phyloP scores from a whole-genome alignment of 176 grass and related monocot genomes.

The Tillandsia fasciculata region DNA sequence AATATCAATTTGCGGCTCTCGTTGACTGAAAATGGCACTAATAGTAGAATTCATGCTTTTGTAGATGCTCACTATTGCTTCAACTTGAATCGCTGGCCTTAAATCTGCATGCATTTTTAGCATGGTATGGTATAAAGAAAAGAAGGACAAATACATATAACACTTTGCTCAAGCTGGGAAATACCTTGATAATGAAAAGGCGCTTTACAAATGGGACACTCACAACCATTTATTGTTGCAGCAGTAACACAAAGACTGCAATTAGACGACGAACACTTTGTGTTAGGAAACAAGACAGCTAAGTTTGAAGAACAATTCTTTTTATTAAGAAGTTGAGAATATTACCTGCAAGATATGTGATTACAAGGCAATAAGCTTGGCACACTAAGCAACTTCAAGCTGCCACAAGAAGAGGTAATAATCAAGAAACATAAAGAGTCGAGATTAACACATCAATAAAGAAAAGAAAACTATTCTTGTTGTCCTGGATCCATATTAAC shows the following conservation, averaged over 20 bases:
- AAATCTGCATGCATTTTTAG: conserved; percentile 23
- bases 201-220: conserved; percentile 68
- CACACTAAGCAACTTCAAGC: conserved; percentile 63
- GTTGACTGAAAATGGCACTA: conserved; percentile 37
- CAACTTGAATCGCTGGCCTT: conserved; percentile 45
- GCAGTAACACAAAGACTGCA: conserved; percentile 56
- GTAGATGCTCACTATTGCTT: conserved; percentile 64
- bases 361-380: conserved; percentile 74
- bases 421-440: not conserved
- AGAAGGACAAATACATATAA: not conserved
- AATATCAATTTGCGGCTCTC: conserved; percentile 30
- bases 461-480: not conserved
- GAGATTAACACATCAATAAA: not conserved
- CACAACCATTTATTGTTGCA: conserved; percentile 30
- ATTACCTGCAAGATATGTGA: conserved; percentile 83
- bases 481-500: too few relatives aligned
- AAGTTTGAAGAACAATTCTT: not conserved
- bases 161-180: not conserved
- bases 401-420: conserved; percentile 12
- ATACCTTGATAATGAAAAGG: conserved; percentile 56
- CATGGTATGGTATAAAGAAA: not conserved
- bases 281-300: conserved; percentile 7
- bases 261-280: not conserved
- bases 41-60: conserved; percentile 63
- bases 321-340: not conserved